A percentile compares a stretch with the other conserved stretches of the same genome.
Evolutionary conservation across 306 rosid species (phyloP).

Genomic region (Chamaecrista fasciculata): DNA sequence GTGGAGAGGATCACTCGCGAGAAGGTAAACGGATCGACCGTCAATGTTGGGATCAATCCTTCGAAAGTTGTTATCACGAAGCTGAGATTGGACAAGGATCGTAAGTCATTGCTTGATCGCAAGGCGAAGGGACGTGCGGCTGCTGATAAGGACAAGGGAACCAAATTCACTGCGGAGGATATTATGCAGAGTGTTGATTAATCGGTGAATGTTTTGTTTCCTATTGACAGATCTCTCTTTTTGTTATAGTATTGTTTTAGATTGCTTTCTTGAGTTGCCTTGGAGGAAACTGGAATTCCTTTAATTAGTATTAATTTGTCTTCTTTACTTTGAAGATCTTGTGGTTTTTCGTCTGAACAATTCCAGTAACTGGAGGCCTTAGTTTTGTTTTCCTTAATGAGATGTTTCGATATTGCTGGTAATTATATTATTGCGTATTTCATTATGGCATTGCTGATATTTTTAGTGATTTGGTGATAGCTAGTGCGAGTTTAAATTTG

Average conservation of each 20-base stretch:
- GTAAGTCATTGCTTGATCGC: slow-evolving; percentile 65
- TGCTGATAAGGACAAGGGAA: slow-evolving; percentile 66
- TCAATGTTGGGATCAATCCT: slow-evolving; percentile 64
- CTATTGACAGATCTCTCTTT: not conserved
- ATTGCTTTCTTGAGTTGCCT: not conserved
- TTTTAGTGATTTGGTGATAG: not conserved
- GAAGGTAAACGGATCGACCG: slow-evolving; percentile 76
- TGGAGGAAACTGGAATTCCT: not conserved
- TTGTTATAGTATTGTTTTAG: not conserved
- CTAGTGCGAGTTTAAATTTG: too few species aligned
- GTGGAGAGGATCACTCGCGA: slow-evolving; percentile 70
- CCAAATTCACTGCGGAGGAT: slow-evolving; percentile 69
- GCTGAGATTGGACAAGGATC: slow-evolving; percentile 67
- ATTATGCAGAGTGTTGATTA: slow-evolving; percentile 65
- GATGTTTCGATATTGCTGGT: not conserved
- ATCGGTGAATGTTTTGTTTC: not conserved
- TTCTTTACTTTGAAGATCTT: not conserved
- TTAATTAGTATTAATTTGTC: not conserved
- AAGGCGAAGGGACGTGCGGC: slow-evolving; percentile 78
- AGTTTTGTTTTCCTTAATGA: not conserved
- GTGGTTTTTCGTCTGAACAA: slow-evolving; percentile 5
- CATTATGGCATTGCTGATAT: not conserved
- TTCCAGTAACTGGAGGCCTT: not conserved
- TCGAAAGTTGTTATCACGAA: slow-evolving; percentile 65
- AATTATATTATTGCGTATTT: not conserved